Evolutionary conservation across 345 rosid genomes (phyloP).

Genomic region (Eucalyptus curtisii): DNA sequence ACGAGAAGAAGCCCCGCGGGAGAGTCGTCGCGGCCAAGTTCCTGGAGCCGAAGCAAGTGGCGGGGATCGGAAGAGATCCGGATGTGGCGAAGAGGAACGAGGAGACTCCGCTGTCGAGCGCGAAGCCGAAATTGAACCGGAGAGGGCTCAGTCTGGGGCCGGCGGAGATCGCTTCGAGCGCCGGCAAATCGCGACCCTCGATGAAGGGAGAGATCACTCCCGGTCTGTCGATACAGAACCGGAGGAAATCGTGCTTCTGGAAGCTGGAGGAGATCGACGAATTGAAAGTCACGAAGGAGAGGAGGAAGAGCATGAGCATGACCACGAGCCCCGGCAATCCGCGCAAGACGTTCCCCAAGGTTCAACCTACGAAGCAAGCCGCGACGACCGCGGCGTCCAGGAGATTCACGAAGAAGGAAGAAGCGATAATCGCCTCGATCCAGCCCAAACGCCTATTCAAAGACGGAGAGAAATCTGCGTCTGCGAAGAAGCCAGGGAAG

Average conservation of each 20-base stretch:
- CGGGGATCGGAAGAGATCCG: constrained; percentile 1
- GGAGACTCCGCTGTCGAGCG: constrained; percentile 20
- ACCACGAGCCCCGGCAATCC: constrained; percentile 62
- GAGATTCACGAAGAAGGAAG: constrained; percentile 64
- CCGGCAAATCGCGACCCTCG: constrained; percentile 18
- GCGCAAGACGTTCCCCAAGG: constrained; percentile 36
- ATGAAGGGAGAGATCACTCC: constrained; percentile 51
- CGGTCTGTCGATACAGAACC: constrained; percentile 45
- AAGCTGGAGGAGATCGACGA: constrained; percentile 78
- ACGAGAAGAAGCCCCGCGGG: constrained; percentile 24
- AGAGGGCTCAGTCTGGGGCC: constrained; percentile 92
- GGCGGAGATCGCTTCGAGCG: constrained; percentile 53
- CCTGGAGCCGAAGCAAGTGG: constrained; percentile 53
- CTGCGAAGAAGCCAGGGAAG: constrained; percentile 41
- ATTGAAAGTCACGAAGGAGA: constrained; percentile 43
- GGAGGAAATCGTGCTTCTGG: constrained; percentile 86
- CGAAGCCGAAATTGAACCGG: constrained; percentile 29
- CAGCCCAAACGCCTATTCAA: constrained; percentile 79
- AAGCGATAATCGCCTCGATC: constrained; percentile 29
- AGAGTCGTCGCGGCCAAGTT: constrained; percentile 67
- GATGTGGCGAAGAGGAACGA: constrained; percentile 13
- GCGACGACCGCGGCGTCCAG: constrained; percentile 52
- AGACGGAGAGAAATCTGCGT: constrained; percentile 57
- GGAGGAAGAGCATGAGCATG: constrained; percentile 60
- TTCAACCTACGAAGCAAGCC: constrained; percentile 47